These are phyloP conservation scores for Bolboschoenoplectus hybrid DNA, from an alignment of 202 grass and related monocot species.

Conservation along the genomic window DNA sequence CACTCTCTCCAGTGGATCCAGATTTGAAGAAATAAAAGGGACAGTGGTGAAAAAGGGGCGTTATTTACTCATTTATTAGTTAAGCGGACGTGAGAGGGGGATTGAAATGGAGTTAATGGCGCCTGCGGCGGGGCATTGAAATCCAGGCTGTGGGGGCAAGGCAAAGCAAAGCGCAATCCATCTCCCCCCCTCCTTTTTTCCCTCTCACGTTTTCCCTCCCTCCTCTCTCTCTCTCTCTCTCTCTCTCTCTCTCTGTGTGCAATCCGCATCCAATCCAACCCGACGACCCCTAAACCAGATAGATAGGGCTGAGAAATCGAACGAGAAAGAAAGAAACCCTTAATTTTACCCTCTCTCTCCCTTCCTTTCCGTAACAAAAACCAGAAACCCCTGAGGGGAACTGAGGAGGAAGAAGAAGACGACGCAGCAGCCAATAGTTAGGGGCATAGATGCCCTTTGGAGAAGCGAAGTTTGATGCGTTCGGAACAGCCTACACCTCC, in stretches of 20 bases:
- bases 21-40: conserved; percentile 12
- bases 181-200: neutral
- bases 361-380: neutral
- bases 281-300: neutral
- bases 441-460: conserved; percentile 50
- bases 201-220: conserved; percentile 39
- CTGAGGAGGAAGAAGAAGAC: neutral
- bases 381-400: neutral
- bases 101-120: conserved; percentile 47
- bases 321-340: neutral
- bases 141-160: conserved; percentile 41
- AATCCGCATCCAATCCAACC: neutral
- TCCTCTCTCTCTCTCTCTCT: neutral
- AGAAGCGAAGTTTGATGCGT: conserved; percentile 52
- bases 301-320: neutral
- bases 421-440: neutral
- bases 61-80: neutral
- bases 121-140: conserved; percentile 43
- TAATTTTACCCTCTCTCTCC: neutral
- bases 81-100: conserved; percentile 49
- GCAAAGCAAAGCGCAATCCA: conserved; percentile 31
- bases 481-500: conserved; percentile 40
- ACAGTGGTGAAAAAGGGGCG: neutral
- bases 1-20: too few species aligned
- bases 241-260: neutral